Conservation (phyloP, 345 rosid species). For the Isatis tinctoria region DNA sequence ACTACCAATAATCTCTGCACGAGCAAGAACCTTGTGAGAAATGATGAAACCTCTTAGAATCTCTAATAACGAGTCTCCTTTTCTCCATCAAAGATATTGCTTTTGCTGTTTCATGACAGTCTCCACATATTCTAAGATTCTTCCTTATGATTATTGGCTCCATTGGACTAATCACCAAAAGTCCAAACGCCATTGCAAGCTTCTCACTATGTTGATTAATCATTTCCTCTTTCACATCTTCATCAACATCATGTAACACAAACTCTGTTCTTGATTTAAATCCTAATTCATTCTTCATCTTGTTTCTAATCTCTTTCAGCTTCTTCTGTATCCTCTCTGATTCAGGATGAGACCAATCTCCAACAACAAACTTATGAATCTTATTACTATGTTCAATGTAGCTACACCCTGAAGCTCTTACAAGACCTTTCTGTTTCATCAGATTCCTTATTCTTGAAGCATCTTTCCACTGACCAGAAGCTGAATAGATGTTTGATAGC, state of each 20-base stretch:
- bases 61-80: conserved; percentile 54
- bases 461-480: conserved; percentile 58
- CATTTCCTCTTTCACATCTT: conserved; percentile 58
- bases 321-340: conserved; percentile 45
- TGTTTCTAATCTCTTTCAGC: conserved; percentile 43
- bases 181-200: conserved; percentile 71
- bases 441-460: conserved; percentile 48
- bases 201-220: conserved; percentile 67
- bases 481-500: conserved; percentile 64
- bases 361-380: conserved; percentile 52
- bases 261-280: conserved; percentile 49
- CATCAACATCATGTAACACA: conserved; percentile 67
- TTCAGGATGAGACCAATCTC: conserved; percentile 60
- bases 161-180: conserved; percentile 40
- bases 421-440: conserved; percentile 53
- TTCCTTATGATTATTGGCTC: conserved; percentile 52
- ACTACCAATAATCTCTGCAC: conserved; percentile 67
- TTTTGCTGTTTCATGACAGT: conserved; percentile 56
- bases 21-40: conserved; percentile 59
- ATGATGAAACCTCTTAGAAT: conserved; percentile 76
- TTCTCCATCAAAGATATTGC: conserved; percentile 51
- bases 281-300: conserved; percentile 42
- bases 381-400: conserved; percentile 52
- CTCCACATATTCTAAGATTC: conserved; percentile 69
- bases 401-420: conserved; percentile 58